Percentiles rank a stretch among this genome's conserved stretches.
These are phyloP conservation scores for Leccinum sublutescens DNA, from an alignment of 768 basidiomycete species.

Conservation along the genomic window DNA sequence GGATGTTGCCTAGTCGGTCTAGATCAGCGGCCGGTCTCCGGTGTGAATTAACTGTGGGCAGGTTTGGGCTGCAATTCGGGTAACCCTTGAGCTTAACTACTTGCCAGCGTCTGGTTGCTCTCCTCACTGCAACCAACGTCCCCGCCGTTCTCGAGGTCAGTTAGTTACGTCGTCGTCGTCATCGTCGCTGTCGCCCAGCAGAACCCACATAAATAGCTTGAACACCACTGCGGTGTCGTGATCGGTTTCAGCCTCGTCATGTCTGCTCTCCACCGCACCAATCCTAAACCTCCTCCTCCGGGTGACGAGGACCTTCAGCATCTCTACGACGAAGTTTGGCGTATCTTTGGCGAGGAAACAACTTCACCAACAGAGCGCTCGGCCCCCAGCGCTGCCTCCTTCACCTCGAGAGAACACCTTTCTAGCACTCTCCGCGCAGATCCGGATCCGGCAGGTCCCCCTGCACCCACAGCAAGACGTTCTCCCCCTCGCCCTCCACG, in stretches of 20 bases:
- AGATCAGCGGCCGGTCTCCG: not conserved
- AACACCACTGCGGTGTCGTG: not conserved
- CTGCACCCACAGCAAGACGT: conserved; percentile 11
- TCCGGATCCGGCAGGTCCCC: conserved; percentile 11
- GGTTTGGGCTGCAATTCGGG: not conserved
- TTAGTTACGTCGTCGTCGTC: not conserved
- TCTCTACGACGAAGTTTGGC: conserved; percentile 75
- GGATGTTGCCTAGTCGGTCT: not conserved
- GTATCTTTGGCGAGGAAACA: conserved; percentile 56
- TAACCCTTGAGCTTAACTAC: conserved; percentile 2
- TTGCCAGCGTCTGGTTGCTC: not conserved
- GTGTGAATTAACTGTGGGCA: conserved; percentile 4
- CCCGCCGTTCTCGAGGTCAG: not conserved
- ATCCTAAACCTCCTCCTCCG: conserved; percentile 40
- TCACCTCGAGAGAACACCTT: conserved; percentile 19
- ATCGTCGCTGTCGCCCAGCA: not conserved
- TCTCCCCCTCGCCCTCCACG: conserved; percentile 24
- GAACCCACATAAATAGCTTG: not conserved
- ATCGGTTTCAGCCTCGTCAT: conserved; percentile 27
- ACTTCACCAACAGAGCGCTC: conserved; percentile 32
- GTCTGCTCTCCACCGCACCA: conserved; percentile 34
- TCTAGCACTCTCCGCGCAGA: conserved; percentile 23
- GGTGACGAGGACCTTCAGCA: conserved; percentile 71
- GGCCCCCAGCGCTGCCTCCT: conserved; percentile 15
- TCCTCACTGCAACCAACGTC: conserved; percentile 1